Percentiles rank a stretch among this genome's conserved stretches.
Conservation (phyloP, 306 rosid species). For the Purshia tridentata region DNA sequence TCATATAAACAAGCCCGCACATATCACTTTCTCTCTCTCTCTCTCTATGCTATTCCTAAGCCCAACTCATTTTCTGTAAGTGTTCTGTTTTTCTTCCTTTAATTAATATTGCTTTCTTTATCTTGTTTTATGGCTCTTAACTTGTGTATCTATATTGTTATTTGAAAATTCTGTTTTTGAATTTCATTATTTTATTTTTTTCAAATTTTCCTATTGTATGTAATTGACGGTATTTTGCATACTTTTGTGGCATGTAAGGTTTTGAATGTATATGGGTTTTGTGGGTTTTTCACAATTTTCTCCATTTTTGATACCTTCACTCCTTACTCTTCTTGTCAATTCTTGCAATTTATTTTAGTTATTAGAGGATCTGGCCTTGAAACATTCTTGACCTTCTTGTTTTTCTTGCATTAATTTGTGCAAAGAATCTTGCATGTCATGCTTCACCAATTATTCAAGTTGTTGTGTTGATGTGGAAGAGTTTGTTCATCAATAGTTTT, state of each 20-base stretch:
- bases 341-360: not conserved
- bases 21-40: conserved; percentile 1
- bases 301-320: conserved; percentile 3
- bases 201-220: not conserved
- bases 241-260: not conserved
- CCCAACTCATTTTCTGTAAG: conserved; percentile 3
- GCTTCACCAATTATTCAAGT: not conserved
- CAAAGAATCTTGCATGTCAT: not conserved
- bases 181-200: not conserved
- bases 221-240: not conserved
- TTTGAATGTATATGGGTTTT: not conserved
- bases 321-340: not conserved
- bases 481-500: not conserved
- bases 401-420: not conserved
- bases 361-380: not conserved
- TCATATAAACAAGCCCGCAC: not conserved
- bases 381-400: not conserved
- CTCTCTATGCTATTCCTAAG: conserved; percentile 4
- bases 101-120: not conserved
- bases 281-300: not conserved
- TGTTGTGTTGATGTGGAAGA: not conserved
- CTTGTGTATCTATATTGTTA: not conserved
- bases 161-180: not conserved
- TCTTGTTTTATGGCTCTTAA: no score
- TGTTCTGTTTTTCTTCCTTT: not conserved